Evolutionary conservation across 176 grass and related monocot genomes (phyloP).

Genomic region (Oryza meyeriana): DNA sequence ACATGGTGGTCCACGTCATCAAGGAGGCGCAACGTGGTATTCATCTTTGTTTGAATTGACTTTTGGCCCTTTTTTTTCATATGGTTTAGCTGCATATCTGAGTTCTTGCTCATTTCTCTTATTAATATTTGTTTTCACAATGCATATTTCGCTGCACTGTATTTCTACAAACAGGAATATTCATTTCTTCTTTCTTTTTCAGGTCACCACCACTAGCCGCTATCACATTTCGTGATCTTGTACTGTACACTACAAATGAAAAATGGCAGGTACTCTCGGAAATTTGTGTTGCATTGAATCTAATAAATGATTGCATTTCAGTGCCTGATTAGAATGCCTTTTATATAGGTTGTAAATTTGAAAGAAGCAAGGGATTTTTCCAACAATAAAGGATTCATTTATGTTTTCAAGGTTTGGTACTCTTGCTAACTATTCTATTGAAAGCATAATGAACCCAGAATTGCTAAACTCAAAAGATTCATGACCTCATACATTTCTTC

Average conservation of each 20-base stretch:
- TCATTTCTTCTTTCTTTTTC: constrained; percentile 35
- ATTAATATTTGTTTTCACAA: not conserved
- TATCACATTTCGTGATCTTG: constrained; percentile 87
- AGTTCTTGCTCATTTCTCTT: not conserved
- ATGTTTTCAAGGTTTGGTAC: constrained; percentile 93
- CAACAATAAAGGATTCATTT: constrained; percentile 88
- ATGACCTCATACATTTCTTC: constrained; percentile 27
- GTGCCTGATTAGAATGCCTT: constrained; percentile 28
- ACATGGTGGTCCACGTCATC: constrained; percentile 56
- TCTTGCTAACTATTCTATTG: constrained; percentile 11
- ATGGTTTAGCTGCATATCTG: not conserved
- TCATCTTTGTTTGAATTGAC: constrained; percentile 29
- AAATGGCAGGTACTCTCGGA: constrained; percentile 87
- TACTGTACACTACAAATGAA: constrained; percentile 97
- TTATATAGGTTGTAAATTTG: constrained; percentile 80
- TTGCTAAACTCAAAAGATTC: not conserved
- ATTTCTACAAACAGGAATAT: not conserved
- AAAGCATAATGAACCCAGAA: not conserved
- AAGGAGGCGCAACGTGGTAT: constrained; percentile 90
- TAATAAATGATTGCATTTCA: constrained; percentile 1
- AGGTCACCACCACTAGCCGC: constrained; percentile 93
- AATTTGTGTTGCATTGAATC: constrained; percentile 20
- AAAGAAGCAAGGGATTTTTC: constrained; percentile 99
- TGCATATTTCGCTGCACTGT: not conserved
- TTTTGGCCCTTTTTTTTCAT: not conserved